Percentiles rank a stretch among this genome's conserved stretches.
phyloP scores from a whole-genome alignment of 148 eudicot genomes.

The Rhododendron kiyosumense region DNA sequence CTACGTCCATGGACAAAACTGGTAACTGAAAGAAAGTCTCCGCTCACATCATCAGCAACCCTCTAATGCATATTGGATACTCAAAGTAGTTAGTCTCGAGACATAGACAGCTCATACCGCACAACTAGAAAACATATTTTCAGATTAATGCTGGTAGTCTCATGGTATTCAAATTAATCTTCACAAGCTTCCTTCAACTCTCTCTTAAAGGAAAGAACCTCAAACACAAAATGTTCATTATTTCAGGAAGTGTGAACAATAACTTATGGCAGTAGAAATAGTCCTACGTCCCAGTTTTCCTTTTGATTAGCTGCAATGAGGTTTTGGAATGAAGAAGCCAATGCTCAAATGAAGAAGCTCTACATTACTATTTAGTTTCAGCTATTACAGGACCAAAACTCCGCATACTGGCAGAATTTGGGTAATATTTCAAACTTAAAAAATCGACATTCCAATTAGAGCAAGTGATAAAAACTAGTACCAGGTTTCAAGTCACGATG shows the following conservation, averaged over 20 bases:
- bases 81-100: neutral
- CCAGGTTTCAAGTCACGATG: constrained; percentile 77
- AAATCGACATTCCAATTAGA: neutral
- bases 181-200: neutral
- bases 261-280: neutral
- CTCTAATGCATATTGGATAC: neutral
- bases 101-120: neutral
- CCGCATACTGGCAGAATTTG: neutral
- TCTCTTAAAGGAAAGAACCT: neutral
- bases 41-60: constrained; percentile 2
- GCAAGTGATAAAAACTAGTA: constrained; percentile 13
- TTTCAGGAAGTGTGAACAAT: neutral
- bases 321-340: neutral
- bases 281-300: neutral
- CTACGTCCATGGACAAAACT: neutral
- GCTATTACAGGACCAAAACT: neutral
- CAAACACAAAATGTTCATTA: neutral
- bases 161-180: constrained; percentile 1
- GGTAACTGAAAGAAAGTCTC: neutral
- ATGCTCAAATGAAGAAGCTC: neutral
- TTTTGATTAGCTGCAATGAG: neutral
- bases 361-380: neutral
- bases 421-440: neutral
- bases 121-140: neutral
- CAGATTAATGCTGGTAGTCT: neutral